phyloP scores from a whole-genome alignment of 176 grass and related monocot genomes.

The Elaeis guineensis region DNA sequence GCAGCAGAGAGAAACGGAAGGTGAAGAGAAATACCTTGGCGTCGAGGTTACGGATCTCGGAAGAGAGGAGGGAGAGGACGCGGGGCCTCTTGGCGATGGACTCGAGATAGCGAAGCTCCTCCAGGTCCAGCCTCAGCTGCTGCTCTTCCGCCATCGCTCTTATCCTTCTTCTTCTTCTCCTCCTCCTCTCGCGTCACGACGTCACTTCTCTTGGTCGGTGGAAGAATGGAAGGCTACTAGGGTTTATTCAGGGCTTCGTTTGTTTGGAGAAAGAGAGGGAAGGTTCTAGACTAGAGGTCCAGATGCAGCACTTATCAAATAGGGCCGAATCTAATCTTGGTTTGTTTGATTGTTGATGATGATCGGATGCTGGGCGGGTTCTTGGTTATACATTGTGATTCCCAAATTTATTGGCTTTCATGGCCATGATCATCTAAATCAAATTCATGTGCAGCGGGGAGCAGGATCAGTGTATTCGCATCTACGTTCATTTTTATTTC shows the following conservation, averaged over 20 bases:
- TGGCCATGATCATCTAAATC: no score
- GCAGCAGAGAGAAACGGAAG: no score
- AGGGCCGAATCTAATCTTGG: no score
- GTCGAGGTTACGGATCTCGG: slow-evolving; percentile 65
- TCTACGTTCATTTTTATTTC: no score
- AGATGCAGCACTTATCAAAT: no score
- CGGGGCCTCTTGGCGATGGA: slow-evolving; percentile 56
- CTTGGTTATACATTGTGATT: no score
- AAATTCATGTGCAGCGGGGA: no score
- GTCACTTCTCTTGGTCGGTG: neutral
- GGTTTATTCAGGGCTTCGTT: slow-evolving; percentile 18
- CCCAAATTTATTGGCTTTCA: no score
- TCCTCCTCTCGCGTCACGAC: slow-evolving; percentile 9
- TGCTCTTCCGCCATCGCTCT: slow-evolving; percentile 35
- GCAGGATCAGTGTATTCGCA: no score
- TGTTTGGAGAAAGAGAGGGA: slow-evolving; percentile 35
- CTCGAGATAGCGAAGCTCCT: slow-evolving; percentile 68
- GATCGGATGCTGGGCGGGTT: no score
- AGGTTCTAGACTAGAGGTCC: slow-evolving; percentile 33
- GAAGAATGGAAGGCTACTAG: neutral
- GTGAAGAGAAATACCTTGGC: slow-evolving; percentile 28
- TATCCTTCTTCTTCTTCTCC: neutral
- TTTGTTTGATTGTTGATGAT: no score
- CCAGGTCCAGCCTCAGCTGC: slow-evolving; percentile 54
- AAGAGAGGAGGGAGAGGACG: slow-evolving; percentile 48